Conservation (phyloP, 495 filamentous ascomycete genomes). For the Usnea hakonensis region DNA sequence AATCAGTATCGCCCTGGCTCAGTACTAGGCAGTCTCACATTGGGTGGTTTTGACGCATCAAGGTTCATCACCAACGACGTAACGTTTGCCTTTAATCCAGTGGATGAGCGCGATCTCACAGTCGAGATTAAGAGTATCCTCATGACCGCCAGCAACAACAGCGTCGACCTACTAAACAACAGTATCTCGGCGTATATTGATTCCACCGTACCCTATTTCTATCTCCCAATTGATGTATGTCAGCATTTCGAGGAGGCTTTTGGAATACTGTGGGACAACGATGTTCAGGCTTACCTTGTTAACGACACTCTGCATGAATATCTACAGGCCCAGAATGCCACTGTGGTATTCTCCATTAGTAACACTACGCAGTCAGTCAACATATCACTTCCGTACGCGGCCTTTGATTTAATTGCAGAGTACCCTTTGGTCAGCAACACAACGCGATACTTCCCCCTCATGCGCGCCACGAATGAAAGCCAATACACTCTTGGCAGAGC, state of each 20-base stretch:
- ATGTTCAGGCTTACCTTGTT: conserved; percentile 42
- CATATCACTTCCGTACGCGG: conserved; percentile 45
- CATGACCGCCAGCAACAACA: conserved; percentile 32
- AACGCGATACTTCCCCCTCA: conserved; percentile 46
- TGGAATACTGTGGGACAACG: conserved; percentile 38
- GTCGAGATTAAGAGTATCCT: conserved; percentile 43
- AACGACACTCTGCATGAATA: conserved; percentile 37
- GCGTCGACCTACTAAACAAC: conserved; percentile 24
- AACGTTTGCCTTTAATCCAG: conserved; percentile 40
- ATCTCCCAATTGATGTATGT: conserved; percentile 45
- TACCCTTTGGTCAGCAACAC: conserved; percentile 29
- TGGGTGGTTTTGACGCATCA: conserved; percentile 50
- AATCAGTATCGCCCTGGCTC: conserved; percentile 44
- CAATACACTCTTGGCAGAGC: conserved; percentile 49
- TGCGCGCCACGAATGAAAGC: conserved; percentile 40
- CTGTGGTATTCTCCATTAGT: conserved; percentile 41
- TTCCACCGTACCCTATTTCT: conserved; percentile 47
- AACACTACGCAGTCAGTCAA: conserved; percentile 35
- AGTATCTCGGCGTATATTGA: conserved; percentile 38
- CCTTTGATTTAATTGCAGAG: conserved; percentile 43
- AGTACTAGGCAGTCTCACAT: conserved; percentile 43
- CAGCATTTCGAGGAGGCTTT: conserved; percentile 46
- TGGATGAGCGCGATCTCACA: conserved; percentile 41
- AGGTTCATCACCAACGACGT: conserved; percentile 44
- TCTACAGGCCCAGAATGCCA: conserved; percentile 40